Evolutionary conservation across 169 alveolate genomes (phyloP).

Genomic region (Plasmodium blacklocki): DNA sequence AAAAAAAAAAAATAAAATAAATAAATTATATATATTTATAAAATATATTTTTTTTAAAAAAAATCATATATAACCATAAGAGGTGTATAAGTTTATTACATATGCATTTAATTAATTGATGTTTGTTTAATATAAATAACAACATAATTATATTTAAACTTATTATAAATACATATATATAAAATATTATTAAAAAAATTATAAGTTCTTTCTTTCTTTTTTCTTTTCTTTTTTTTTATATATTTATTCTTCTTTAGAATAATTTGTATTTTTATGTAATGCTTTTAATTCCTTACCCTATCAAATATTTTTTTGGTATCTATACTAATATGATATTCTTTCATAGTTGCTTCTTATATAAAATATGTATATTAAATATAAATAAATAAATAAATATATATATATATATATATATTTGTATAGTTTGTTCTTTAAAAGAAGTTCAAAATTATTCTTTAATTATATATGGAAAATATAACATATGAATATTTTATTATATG

Average conservation of each 20-base stretch:
- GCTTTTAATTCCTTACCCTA: slow-evolving; percentile 4
- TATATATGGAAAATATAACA: too few relatives aligned
- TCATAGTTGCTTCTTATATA: too few relatives aligned
- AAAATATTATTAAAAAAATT: neutral
- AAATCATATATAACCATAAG: neutral
- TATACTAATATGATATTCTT: neutral
- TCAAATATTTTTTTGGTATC: slow-evolving; percentile 21
- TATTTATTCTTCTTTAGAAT: neutral
- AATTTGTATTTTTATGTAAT: neutral
- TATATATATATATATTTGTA: too few relatives aligned
- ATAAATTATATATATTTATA: neutral
- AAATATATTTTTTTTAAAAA: neutral
- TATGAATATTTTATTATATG: too few relatives aligned
- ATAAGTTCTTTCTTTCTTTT: neutral
- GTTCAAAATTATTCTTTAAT: too few relatives aligned
- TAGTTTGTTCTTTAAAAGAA: too few relatives aligned
- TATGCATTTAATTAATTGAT: neutral
- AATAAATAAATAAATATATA: too few relatives aligned
- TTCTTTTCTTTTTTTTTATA: neutral
- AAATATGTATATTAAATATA: too few relatives aligned
- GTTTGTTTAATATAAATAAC: neutral
- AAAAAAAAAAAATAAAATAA: neutral
- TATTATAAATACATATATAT: neutral
- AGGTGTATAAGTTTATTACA: neutral
- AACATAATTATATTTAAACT: neutral